phyloP scores from a whole-genome alignment of 2,329 filamentous ascomycete genomes.

The Aotearoamyces nothofagi region DNA sequence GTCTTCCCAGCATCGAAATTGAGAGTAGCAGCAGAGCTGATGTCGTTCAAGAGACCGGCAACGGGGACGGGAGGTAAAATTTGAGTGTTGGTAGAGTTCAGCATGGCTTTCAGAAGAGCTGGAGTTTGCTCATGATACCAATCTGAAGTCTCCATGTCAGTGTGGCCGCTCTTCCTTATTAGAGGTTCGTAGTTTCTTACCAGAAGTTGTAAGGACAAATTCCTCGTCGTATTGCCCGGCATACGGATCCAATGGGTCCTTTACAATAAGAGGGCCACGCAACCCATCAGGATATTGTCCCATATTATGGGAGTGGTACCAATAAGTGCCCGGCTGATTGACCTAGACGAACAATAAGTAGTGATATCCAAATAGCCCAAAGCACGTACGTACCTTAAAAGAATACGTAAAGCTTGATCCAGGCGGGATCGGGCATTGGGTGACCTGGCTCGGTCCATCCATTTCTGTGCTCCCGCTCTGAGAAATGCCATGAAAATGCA shows the following conservation, averaged over 20 bases:
- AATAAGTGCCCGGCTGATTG: conserved; percentile 30
- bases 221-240: conserved; percentile 39
- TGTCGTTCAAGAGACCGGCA: conserved; percentile 4
- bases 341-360: conserved; percentile 4
- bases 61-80: conserved; percentile 6
- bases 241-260: conserved; percentile 40
- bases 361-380: not conserved
- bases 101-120: conserved; percentile 6
- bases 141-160: too few relatives aligned
- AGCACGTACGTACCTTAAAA: conserved; percentile 29
- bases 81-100: conserved; percentile 4
- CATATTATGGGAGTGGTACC: conserved; percentile 49
- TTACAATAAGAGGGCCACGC: conserved; percentile 43
- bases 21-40: conserved; percentile 5
- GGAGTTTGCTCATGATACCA: conserved; percentile 29
- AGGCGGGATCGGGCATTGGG: conserved; percentile 16
- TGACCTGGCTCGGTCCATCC: conserved; percentile 40
- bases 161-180: too few relatives aligned
- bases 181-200: too few relatives aligned
- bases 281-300: conserved; percentile 55
- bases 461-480: conserved; percentile 36
- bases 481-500: conserved; percentile 44
- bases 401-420: conserved; percentile 9
- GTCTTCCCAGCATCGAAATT: conserved; percentile 9
- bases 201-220: conserved; percentile 37